Evolutionary conservation across 148 eudicot genomes (phyloP), one percentile per base, ranked within the genome.

Genomic region (Tetragonia tetragonoides): DNA sequence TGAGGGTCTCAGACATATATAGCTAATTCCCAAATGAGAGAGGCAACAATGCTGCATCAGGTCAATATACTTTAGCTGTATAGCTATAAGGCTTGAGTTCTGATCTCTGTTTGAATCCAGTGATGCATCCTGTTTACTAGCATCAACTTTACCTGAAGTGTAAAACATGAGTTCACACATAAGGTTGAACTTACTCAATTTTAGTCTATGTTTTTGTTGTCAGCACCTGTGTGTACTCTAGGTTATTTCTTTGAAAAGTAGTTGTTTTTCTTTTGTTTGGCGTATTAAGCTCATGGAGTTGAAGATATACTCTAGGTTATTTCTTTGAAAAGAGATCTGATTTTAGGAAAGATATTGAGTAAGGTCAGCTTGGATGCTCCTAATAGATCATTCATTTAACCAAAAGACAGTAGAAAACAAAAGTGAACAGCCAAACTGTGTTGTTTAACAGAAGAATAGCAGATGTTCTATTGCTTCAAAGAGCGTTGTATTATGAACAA

Each of bases 391-490:
- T 56, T 56, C n/a, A 56, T 56, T 16, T 11, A 56, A 17, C 62
- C 16, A 5, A 60, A 16, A n/a, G n/a, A 60, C n/a, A 21, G 23
- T n/a, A 1, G n/a, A 60, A 6, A 60, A 60, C n/a, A 16, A 20
- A 60, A n/a, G 7, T 34, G 5, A 17, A 28, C 3, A 60, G 23
- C 64, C 14, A 28, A 71, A 53, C 42, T 71, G 2, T 51, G 5
- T 42, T 14, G 2, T 21, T 28, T 20, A 64, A 78, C 41, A 54
- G 34, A 63, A 66, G 18, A 44, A 64, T 70, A 51, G 23, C 40
- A 70, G 11, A 40, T 34, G 57, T 51, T 42, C 64, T 75, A 69
- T 75, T 75, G 71, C 64, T 57, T 69, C 75, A 56, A 75, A 46
- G 68, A 28, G 10, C 24, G 61, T 51, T 34, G 23, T 59, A 2